A percentile compares a stretch with the other conserved stretches of the same genome.
Conservation (phyloP, 2,329 filamentous ascomycete species). For the Paecilomyces variotii region DNA sequence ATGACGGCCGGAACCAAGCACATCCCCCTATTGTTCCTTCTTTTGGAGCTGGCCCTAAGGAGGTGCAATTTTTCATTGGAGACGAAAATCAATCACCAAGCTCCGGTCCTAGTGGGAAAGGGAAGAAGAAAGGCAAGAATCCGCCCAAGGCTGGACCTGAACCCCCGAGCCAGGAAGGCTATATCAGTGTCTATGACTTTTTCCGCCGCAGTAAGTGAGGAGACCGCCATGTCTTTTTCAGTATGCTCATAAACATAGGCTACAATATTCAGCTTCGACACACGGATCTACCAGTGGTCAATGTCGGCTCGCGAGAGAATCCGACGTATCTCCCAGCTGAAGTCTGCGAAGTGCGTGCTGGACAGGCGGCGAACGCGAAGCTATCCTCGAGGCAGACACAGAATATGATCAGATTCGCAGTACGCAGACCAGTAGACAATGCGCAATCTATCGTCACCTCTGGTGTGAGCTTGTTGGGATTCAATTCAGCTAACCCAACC, state of each 20-base stretch:
- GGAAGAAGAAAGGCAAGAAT: not conserved
- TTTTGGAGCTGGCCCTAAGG: conserved; percentile 41
- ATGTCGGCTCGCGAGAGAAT: conserved; percentile 48
- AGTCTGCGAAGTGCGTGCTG: conserved; percentile 51
- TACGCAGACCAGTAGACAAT: conserved; percentile 56
- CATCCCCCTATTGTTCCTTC: conserved; percentile 29
- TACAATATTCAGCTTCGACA: not conserved
- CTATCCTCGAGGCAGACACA: conserved; percentile 51
- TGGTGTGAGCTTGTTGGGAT: conserved; percentile 12
- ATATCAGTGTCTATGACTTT: conserved; percentile 13
- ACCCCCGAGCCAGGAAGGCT: conserved; percentile 9
- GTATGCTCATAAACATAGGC: not conserved
- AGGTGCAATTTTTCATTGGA: conserved; percentile 49
- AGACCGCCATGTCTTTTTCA: conserved; percentile 25
- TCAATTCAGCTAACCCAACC: not conserved
- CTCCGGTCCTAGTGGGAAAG: not conserved
- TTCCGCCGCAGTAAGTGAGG: conserved; percentile 6
- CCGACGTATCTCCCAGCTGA: conserved; percentile 59
- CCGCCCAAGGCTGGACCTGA: not conserved
- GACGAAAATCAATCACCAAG: not conserved
- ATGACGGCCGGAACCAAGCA: conserved; percentile 24
- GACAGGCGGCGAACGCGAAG: conserved; percentile 53
- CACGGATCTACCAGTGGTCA: conserved; percentile 51
- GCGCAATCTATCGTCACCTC: conserved; percentile 48
- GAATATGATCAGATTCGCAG: conserved; percentile 63